Conservation (phyloP, 106 monocot genomes). For the Apostasia ramifera region DNA sequence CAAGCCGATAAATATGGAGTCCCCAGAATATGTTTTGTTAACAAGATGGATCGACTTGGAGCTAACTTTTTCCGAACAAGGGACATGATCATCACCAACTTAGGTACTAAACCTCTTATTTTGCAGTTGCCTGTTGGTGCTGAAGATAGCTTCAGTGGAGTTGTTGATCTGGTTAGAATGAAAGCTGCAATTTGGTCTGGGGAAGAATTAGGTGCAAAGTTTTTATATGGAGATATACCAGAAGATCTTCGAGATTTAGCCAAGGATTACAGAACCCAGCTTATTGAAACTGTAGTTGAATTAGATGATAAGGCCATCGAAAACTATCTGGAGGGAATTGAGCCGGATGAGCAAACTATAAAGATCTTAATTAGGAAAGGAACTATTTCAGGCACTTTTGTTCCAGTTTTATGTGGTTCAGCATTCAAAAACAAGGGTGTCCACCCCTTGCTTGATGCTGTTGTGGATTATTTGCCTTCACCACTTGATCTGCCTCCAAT, state of each 20-base stretch:
- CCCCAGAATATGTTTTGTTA: conserved; percentile 94
- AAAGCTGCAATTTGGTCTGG: conserved; percentile 85
- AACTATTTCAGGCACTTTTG: conserved; percentile 61
- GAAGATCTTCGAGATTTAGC: conserved; percentile 74
- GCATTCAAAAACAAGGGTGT: conserved; percentile 99
- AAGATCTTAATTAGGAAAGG: conserved; percentile 84
- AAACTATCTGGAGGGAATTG: conserved; percentile 88
- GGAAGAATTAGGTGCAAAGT: conserved; percentile 91
- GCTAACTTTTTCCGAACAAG: conserved; percentile 94
- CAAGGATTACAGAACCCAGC: conserved; percentile 62
- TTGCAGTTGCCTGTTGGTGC: conserved; percentile 86
- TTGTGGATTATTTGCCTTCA: conserved; percentile 94
- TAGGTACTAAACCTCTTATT: conserved; percentile 88
- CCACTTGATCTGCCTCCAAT: conserved; percentile 92
- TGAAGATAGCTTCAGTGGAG: conserved; percentile 83
- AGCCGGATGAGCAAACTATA: conserved; percentile 74
- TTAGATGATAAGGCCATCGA: conserved; percentile 90
- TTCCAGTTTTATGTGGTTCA: conserved; percentile 93
- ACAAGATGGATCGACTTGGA: conserved; percentile 96
- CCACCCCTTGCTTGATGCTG: conserved; percentile 90
- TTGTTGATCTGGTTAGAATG: conserved; percentile 87
- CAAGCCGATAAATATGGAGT: conserved; percentile 98
- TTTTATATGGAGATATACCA: conserved; percentile 69
- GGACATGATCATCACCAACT: conserved; percentile 90
- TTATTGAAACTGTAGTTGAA: conserved; percentile 86